Conservation (phyloP, 1,284 basidiomycete species). For the Trichosporon sp. region DNA sequence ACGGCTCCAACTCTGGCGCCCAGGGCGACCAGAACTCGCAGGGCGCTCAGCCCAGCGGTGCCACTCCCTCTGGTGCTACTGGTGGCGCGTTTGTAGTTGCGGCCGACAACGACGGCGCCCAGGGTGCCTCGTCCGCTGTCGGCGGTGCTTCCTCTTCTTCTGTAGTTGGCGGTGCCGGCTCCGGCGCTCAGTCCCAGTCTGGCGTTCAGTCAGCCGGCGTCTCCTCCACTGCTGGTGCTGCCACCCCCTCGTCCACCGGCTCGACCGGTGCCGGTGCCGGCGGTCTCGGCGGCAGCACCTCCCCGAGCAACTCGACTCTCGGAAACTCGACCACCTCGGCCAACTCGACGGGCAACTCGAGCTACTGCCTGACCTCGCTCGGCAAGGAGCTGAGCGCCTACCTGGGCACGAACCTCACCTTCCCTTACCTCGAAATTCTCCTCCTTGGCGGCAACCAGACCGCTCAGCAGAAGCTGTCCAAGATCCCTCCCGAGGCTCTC, state of each 20-base stretch:
- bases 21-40: conserved; percentile 3
- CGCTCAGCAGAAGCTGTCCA: conserved; percentile 32
- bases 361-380: conserved; percentile 50
- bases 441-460: conserved; percentile 44
- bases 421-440: conserved; percentile 39
- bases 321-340: not conserved
- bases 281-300: not conserved
- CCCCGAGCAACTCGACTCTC: not conserved
- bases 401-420: conserved; percentile 49
- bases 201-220: not conserved
- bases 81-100: not conserved
- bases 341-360: conserved; percentile 14
- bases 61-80: not conserved
- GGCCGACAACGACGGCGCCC: not conserved
- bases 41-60: not conserved
- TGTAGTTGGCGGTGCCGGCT: too few species aligned
- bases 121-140: not conserved
- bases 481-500: conserved; percentile 38
- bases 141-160: too few species aligned
- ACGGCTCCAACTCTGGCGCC: not conserved
- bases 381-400: conserved; percentile 43
- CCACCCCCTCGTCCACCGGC: not conserved
- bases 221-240: conserved; percentile 2
- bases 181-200: not conserved
- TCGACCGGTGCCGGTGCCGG: not conserved